Percentiles rank a stretch among this genome's conserved stretches.
Evolutionary conservation across 2,329 filamentous ascomycete species (phyloP).

Genomic region (Tolypocladium inflatum): DNA sequence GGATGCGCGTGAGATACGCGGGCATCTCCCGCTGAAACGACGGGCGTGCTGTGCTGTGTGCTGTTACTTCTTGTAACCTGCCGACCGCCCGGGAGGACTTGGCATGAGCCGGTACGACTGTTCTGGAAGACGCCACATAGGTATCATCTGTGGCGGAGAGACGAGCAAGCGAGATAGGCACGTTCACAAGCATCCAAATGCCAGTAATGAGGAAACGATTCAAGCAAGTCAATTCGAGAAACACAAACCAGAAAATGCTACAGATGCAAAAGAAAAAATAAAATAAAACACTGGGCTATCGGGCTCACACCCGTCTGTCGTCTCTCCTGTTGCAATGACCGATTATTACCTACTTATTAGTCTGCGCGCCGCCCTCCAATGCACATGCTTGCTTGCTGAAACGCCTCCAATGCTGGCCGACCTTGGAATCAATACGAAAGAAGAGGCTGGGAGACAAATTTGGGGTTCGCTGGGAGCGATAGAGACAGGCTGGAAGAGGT

Average conservation of each 20-base stretch:
- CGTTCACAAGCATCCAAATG: neutral
- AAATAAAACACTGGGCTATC: neutral
- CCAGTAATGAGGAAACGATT: neutral
- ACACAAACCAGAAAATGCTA: neutral
- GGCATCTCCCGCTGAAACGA: neutral
- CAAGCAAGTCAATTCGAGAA: neutral
- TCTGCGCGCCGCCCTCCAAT: neutral
- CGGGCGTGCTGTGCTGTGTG: neutral
- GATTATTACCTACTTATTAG: neutral
- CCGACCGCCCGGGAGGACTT: neutral
- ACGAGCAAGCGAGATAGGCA: neutral
- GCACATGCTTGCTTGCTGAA: neutral
- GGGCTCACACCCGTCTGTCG: neutral
- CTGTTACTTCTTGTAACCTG: neutral
- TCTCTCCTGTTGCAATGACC: neutral
- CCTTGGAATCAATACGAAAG: neutral
- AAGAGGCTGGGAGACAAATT: neutral
- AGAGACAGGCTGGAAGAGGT: neutral
- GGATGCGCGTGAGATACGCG: neutral
- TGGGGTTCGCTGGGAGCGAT: neutral
- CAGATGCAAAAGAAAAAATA: neutral
- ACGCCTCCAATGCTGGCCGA: neutral
- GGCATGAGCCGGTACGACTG: neutral
- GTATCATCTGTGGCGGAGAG: neutral
- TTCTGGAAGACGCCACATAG: neutral